These are phyloP conservation scores for Podila horticola DNA, from an alignment of 192 early-diverging fungal genomes.

Conservation along the genomic window DNA sequence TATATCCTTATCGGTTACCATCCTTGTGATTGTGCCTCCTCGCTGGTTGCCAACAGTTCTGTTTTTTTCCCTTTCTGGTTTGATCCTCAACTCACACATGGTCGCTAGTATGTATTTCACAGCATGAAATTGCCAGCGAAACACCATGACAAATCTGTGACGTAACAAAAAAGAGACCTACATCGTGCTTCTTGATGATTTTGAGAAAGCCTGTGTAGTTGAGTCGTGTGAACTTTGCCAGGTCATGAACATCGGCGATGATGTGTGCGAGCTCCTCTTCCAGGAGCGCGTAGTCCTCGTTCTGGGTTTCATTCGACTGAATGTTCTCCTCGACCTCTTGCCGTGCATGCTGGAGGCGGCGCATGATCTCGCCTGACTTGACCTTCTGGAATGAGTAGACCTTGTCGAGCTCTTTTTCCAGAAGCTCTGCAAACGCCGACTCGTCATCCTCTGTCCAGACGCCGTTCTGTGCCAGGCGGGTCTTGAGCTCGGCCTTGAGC, in stretches of 20 bases:
- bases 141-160: not conserved
- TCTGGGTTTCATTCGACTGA: slow-evolving; percentile 51
- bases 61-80: not conserved
- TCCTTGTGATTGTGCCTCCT: not conserved
- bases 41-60: not conserved
- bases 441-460: slow-evolving; percentile 90
- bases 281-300: slow-evolving; percentile 72
- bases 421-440: slow-evolving; percentile 80
- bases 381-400: slow-evolving; percentile 80
- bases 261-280: slow-evolving; percentile 79
- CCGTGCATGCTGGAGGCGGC: slow-evolving; percentile 72
- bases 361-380: slow-evolving; percentile 80
- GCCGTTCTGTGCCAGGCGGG: slow-evolving; percentile 53
- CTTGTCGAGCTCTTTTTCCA: slow-evolving; percentile 95
- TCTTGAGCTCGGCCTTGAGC: slow-evolving; percentile 87
- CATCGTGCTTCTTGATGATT: slow-evolving; percentile 99
- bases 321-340: slow-evolving; percentile 71
- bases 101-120: not conserved
- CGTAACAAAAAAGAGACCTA: slow-evolving; percentile 40
- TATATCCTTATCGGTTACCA: too few relatives aligned
- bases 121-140: not conserved
- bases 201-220: slow-evolving; percentile 90
- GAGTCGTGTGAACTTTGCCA: slow-evolving; percentile 85
- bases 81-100: not conserved
- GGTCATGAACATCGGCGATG: slow-evolving; percentile 84